A percentile compares a stretch with the other conserved stretches of the same genome.
Evolutionary conservation across 345 rosid species (phyloP).

Genomic region (Reutealis trisperma): DNA sequence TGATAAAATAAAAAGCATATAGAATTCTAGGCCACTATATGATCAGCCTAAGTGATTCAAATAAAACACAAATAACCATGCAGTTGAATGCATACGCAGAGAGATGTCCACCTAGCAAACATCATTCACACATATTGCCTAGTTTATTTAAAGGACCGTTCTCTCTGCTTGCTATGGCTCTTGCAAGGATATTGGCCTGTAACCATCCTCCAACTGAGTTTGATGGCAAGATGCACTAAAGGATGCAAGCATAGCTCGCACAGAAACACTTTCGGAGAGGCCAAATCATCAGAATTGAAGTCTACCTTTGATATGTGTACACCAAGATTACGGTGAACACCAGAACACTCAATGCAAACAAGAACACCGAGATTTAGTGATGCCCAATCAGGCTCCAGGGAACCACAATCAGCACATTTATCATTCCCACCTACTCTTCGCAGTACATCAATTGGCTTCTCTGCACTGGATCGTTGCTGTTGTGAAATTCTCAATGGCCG

Average conservation of each 20-base stretch:
- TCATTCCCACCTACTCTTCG: slow-evolving; percentile 87
- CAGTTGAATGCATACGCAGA: background rate
- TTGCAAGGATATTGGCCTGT: background rate
- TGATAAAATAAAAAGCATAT: background rate
- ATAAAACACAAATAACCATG: background rate
- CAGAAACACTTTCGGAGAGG: slow-evolving; percentile 2
- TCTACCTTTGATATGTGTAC: slow-evolving; percentile 95
- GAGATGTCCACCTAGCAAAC: background rate
- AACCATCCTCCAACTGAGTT: slow-evolving; percentile 1
- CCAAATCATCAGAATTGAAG: slow-evolving; percentile 10
- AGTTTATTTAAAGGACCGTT: background rate
- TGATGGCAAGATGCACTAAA: background rate
- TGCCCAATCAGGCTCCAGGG: slow-evolving; percentile 99
- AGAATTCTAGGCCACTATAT: background rate
- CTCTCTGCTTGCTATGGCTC: background rate
- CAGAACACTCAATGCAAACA: slow-evolving; percentile 98
- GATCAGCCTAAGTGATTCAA: background rate
- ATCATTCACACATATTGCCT: background rate
- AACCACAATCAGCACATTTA: slow-evolving; percentile 98
- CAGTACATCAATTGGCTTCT: slow-evolving; percentile 87
- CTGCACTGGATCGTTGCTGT: slow-evolving; percentile 66
- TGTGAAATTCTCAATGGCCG: slow-evolving; percentile 64
- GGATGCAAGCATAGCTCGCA: background rate
- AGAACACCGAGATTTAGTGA: slow-evolving; percentile 94
- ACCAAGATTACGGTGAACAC: slow-evolving; percentile 99